Conservation (phyloP, 2,329 filamentous ascomycete species). For the Colletotrichum cereale region DNA sequence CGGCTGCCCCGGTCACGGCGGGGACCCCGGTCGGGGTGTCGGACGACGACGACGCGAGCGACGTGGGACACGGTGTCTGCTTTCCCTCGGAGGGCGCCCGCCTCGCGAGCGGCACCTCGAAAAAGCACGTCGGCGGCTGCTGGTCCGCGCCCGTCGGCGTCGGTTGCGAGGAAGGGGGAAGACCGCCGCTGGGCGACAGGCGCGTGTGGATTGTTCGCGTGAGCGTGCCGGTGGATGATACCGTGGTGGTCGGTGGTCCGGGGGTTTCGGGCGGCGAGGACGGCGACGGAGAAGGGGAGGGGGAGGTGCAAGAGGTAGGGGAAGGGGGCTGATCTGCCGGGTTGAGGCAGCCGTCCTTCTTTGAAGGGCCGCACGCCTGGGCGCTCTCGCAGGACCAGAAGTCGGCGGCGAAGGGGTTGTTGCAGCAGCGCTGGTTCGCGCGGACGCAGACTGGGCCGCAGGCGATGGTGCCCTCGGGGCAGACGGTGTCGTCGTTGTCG, state of each 20-base stretch:
- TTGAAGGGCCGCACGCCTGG: neutral
- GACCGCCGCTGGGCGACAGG: neutral
- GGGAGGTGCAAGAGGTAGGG: neutral
- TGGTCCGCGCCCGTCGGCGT: neutral
- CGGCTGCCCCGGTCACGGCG: neutral
- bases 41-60: neutral
- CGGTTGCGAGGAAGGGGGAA: neutral
- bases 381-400: slow-evolving; percentile 9
- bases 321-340: neutral
- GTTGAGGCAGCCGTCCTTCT: neutral
- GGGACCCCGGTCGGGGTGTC: neutral
- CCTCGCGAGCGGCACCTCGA: neutral
- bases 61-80: neutral
- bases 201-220: neutral
- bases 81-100: neutral
- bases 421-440: slow-evolving; percentile 2
- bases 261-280: neutral
- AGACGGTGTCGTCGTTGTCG: slow-evolving; percentile 8
- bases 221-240: neutral
- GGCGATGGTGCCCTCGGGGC: slow-evolving; percentile 2
- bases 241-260: neutral
- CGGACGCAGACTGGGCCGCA: slow-evolving; percentile 24
- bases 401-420: neutral
- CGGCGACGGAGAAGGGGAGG: neutral
- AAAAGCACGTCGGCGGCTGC: slow-evolving; percentile 16